phyloP scores from a whole-genome alignment of 108 stramenopile species.

The Nitzschia sp. region DNA sequence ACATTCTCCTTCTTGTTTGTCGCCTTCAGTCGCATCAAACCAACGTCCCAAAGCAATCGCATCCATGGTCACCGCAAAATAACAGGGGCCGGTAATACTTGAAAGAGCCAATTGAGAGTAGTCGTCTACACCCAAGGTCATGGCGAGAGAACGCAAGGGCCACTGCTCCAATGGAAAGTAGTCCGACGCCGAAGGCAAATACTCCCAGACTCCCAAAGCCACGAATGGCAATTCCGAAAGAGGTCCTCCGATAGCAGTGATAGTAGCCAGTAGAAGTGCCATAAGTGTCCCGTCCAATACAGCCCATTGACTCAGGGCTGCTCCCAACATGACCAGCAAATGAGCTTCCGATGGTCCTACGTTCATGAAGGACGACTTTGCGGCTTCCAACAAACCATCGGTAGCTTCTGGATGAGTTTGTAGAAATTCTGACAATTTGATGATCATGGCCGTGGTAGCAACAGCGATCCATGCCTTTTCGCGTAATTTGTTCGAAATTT shows the following conservation, averaged over 20 bases:
- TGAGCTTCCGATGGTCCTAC: constrained; percentile 29
- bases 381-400: not conserved
- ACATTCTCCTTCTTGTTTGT: not conserved
- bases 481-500: constrained; percentile 11
- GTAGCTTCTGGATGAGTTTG: constrained; percentile 28
- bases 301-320: constrained; percentile 69
- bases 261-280: constrained; percentile 58
- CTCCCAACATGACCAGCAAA: constrained; percentile 44
- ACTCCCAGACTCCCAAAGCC: constrained; percentile 70
- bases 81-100: constrained; percentile 84
- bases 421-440: constrained; percentile 76
- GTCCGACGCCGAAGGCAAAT: constrained; percentile 59
- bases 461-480: constrained; percentile 62
- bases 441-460: constrained; percentile 68
- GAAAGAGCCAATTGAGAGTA: constrained; percentile 62
- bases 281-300: constrained; percentile 58
- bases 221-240: constrained; percentile 84
- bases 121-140: constrained; percentile 35
- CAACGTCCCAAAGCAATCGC: constrained; percentile 78
- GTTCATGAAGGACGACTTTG: not conserved
- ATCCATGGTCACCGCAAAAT: constrained; percentile 86
- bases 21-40: constrained; percentile 34
- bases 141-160: constrained; percentile 16
- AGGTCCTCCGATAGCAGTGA: constrained; percentile 72
- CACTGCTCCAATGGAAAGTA: constrained; percentile 60